These are phyloP conservation scores for Pleurotus cornucopiae DNA, from an alignment of 768 basidiomycete genomes.

Conservation along the genomic window DNA sequence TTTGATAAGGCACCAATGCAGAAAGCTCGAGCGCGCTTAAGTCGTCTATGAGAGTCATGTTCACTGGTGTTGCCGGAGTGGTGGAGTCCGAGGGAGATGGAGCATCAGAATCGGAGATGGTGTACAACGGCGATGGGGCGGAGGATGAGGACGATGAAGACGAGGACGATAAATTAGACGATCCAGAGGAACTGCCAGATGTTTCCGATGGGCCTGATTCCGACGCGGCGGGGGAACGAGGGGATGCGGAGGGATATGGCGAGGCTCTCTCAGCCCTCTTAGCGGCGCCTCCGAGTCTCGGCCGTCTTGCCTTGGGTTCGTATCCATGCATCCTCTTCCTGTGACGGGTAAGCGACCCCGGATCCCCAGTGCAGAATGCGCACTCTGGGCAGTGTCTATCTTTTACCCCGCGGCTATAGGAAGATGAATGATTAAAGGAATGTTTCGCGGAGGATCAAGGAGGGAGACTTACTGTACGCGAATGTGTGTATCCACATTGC, in stretches of 20 bases:
- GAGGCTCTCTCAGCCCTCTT: conserved; percentile 1
- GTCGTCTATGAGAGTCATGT: background rate
- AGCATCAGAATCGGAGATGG: background rate
- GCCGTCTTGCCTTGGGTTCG: conserved; percentile 6
- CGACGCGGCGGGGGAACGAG: background rate
- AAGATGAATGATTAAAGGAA: background rate
- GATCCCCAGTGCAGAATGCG: conserved; percentile 23
- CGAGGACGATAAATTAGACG: background rate
- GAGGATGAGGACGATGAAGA: background rate
- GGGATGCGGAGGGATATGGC: background rate
- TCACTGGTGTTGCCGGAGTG: background rate
- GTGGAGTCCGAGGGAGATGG: background rate
- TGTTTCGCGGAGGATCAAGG: background rate
- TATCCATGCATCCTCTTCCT: conserved; percentile 25
- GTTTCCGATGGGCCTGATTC: background rate
- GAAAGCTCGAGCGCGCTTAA: background rate
- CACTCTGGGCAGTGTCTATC: conserved; percentile 23
- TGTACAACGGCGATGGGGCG: background rate
- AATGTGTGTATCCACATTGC: conserved; percentile 28
- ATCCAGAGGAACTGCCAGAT: background rate
- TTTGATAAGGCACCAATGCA: background rate
- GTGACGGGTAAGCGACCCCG: conserved; percentile 25
- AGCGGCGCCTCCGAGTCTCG: background rate
- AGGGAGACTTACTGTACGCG: conserved; percentile 22
- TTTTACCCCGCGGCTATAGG: conserved; percentile 22